Evolutionary conservation across 2,329 filamentous ascomycete species (phyloP), one percentile per base, ranked within the genome.

Genomic region (Fusarium hainanense): DNA sequence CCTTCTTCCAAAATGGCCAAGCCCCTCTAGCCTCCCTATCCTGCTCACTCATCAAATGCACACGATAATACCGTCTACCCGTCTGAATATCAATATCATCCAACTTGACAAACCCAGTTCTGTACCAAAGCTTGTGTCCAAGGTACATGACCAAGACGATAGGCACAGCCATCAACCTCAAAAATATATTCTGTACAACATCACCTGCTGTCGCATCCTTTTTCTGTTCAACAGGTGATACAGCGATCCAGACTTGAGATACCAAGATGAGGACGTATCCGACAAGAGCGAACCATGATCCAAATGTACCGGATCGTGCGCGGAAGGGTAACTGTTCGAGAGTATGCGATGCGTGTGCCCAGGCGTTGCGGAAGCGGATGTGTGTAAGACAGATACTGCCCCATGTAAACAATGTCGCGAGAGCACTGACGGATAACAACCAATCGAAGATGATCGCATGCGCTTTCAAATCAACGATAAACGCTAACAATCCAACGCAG

Each of bases 1-100:
- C 67, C 75, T 85, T 90, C 83, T 94, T 96, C 92, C 92, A 95
- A 59, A 74, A 79, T 0, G 92, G 92, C 92, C 92, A 94, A 7
- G 79, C 77, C 23, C 85, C 87, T 75, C 85, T 84, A 81, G 97
- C 93, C 49, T 91, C 91, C 42, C 85, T 82, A 82, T 98, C 94
- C 78, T 97, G 91, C 42, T 90, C 90, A 52, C 96, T 84, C 56
- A 98, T 81, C 63, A 92, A 87, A 21, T 90, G 88, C 43, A 97
- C 81, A 76, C 97, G 93, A 62, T 97, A 86, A 75, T 97, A 93
- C 32, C 94, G 85, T 40, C 93, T 88, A 3, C 95, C 95, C 1
- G 94, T 97, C 64, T 91, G 88, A 67, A 98, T 82, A 79, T 98
- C 94, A 89, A 98, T 97, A 66, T 97, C 90, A 47, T 85, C 83